Base-by-base conservation (phyloP, 2,329 filamentous ascomycete species). In the Trichothecium sympodiale region DNA sequence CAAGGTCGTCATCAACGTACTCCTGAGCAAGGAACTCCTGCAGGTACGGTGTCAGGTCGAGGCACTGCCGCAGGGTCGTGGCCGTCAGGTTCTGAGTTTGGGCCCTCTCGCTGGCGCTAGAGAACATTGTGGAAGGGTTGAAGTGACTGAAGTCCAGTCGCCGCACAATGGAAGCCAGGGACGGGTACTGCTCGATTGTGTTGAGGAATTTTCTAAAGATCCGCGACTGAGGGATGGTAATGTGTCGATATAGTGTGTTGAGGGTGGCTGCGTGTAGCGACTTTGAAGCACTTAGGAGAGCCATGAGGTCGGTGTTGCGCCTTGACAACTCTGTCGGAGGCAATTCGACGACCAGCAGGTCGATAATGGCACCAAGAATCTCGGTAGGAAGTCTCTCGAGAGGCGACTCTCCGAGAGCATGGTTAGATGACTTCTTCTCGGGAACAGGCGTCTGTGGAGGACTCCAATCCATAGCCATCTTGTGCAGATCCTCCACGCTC, bases 71-170 rank as follows among this genome's bases (percentile, higher is more conserved):
- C 33, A 91, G 66, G 5, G 83, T 89, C 51, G 75, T 72, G 12
- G 80, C 67, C 15, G 83, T 89, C 48, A 91, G 57, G 58, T 88
- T 87, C 51, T 75, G 76, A 38, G 83, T 83, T 56, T 82, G 72
- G 16, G 73, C 70, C 39, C 84, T 79, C 69, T 86, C 80, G 54
- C 77, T 76, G 45, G 77, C 80, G 13, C 80, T 85, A 41, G 74
- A 73, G 51, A 87, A 86, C 43, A 86, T 67, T 37, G 81, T 80
- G 37, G 81, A 77, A 16, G 83, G 83, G 54, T 85, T 88, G 60
- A 88, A 88, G 63, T 88, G 83, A 42, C 82, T 87, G 50, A 91
- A 88, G 60, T 91, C 84, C 31, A 89, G 64, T 34, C 84, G 79
- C 39, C 81, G 77, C 31, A 89, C 82, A 47, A 88, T 76, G 29